Evolutionary conservation across 2,329 filamentous ascomycete genomes (phyloP), one percentile per base, ranked within the genome.

Genomic region (Cordyceps javanica): DNA sequence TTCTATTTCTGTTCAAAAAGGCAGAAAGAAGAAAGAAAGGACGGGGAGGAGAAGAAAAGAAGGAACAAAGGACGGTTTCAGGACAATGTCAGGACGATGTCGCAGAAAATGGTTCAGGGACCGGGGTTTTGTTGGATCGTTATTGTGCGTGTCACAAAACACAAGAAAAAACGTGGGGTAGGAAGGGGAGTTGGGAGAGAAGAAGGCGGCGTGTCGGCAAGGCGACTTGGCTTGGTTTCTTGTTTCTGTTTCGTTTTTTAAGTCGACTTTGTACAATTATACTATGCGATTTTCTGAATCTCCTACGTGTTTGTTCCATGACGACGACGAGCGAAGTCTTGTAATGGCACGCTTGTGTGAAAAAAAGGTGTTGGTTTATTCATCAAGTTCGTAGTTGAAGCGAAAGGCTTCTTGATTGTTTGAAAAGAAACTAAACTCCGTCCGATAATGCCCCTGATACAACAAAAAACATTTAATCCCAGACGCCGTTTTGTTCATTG

Each of bases 301-400:
- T n/a, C n/a, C n/a, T n/a, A n/a, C n/a, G n/a, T n/a, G n/a, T n/a
- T n/a, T n/a, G n/a, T 21, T 23, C 32, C 26, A 48, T 10, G 25
- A 19, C 11, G 5, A 14, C 19, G 9, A 49, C 38, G 34, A 60
- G 13, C 44, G 13, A 14, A 23, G 5, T 30, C 19, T n/a, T 48
- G 28, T 32, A 21, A 25, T 44, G n/a, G n/a, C n/a, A n/a, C n/a
- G n/a, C n/a, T 21, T 32, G 10, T 14, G 45, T n/a, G 5, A 21
- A 14, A 2, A 48, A 14, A 19, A 19, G 11, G 42, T 26, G 3
- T 42, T 25, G 6, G 19, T 30, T n/a, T n/a, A 10, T 42, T 42
- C 50, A 32, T 53, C 5, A 32, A 34, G 55, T n/a, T 59, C 57
- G 59, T 57, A 52, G 28, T 1, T 6, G 19, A 19, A 51, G n/a